Evolutionary conservation across 179 eudicot genomes (phyloP), one percentile per base, ranked within the genome.

Genomic region (Actinidia arguta): DNA sequence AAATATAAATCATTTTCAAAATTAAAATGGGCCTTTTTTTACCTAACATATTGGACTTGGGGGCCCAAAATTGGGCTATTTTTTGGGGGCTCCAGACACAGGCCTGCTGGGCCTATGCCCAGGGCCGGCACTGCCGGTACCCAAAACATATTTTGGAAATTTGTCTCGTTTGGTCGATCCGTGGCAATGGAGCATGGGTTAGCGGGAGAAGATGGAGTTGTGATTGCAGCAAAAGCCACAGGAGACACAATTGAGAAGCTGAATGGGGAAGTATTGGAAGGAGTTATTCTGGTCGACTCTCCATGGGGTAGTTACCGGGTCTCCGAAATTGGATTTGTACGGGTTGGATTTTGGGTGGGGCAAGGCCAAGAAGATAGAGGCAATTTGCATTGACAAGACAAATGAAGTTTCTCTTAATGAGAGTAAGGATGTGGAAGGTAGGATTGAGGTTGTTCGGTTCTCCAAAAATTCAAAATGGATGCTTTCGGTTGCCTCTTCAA

Each of bases 311-410:
- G 85, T 89, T 36, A 83, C 85, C 5, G 93, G 93, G 50, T 91
- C 93, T 31, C 92, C 92, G 0, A 91, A 91, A 71, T 81, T 91
- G 81, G 73, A 82, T 24, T 79, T 86, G 11, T 90, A 89, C 39
- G 85, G 64, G 16, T 67, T 81, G 39, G 89, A 89, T 77, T 87
- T 89, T 61, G 92, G 92, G 62, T 89, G 85, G 90, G 90, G 90
- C 46, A 77, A 66, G 63, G 84, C 88, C 1, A 78, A 13, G 62
- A 89, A 89, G 73, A 81, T 87, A 51, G 91, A 89, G 79, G 89
- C 83, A 64, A 78, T 89, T 18, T 83, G 86, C 24, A 83, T 84
- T 52, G 90, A 89, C 56, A 80, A 16, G 20, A 61, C 69, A 31
- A 77, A 80, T 82, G 87, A 83, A 20, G 73, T 91, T 42, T 89